Conservation (phyloP, 2,329 filamentous ascomycete genomes). For the Xylariaceae sp. region DNA sequence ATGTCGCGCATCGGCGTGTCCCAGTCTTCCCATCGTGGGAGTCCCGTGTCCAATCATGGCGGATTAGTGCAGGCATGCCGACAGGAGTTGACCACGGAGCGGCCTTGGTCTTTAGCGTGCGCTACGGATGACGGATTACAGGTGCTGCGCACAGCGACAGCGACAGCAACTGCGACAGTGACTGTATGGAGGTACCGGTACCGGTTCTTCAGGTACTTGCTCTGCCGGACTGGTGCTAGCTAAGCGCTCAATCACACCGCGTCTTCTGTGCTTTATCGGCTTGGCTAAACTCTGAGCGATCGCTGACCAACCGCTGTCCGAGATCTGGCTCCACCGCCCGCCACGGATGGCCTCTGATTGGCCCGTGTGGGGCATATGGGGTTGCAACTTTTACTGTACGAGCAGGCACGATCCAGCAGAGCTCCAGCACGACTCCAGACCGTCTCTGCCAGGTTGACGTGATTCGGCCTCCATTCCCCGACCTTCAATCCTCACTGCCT, state of each 20-base stretch:
- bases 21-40: constrained; percentile 12
- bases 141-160: too few relatives aligned
- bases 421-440: constrained; percentile 5
- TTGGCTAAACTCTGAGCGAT: constrained; percentile 22
- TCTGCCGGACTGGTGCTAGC: not conserved
- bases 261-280: constrained; percentile 25
- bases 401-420: too few relatives aligned
- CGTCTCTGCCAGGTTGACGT: constrained; percentile 12
- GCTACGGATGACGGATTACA: too few relatives aligned
- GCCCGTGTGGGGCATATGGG: constrained; percentile 16
- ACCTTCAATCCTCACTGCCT: constrained; percentile 9
- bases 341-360: constrained; percentile 8
- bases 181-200: not conserved
- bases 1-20: constrained; percentile 4
- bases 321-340: constrained; percentile 19
- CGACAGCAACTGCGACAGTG: too few relatives aligned
- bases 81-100: not conserved
- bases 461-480: constrained; percentile 27
- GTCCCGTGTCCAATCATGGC: constrained; percentile 21
- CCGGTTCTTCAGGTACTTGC: not conserved
- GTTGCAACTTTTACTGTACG: not conserved
- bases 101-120: constrained; percentile 25
- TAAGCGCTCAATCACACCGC: constrained; percentile 26
- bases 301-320: constrained; percentile 23
- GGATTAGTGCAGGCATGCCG: constrained; percentile 1